A percentile compares a stretch with the other conserved stretches of the same genome.
phyloP scores from a whole-genome alignment of 2,329 filamentous ascomycete genomes.

The Myriosclerotinia duriaeana region DNA sequence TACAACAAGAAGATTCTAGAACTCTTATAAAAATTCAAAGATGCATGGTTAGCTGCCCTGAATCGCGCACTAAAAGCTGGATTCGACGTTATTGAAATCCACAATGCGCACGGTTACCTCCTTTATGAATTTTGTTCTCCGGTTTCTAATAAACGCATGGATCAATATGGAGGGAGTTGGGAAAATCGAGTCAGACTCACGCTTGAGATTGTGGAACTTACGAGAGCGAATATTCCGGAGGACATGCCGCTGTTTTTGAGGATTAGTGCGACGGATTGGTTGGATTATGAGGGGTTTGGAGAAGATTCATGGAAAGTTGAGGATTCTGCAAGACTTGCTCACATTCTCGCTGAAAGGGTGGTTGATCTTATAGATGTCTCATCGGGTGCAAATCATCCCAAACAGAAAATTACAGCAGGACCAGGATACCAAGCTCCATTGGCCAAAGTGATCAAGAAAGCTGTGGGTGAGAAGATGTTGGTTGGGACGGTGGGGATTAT shows the following conservation, averaged over 20 bases:
- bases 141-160: slow-evolving; percentile 65
- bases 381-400: slow-evolving; percentile 62
- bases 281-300: slow-evolving; percentile 58
- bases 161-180: slow-evolving; percentile 66
- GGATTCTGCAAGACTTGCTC: slow-evolving; percentile 63
- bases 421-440: slow-evolving; percentile 72
- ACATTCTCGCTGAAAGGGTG: slow-evolving; percentile 61
- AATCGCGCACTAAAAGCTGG: slow-evolving; percentile 65
- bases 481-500: slow-evolving; percentile 53
- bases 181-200: slow-evolving; percentile 70
- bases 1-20: too few species aligned
- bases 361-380: slow-evolving; percentile 76
- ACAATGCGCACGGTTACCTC: slow-evolving; percentile 78
- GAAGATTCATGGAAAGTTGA: slow-evolving; percentile 65
- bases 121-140: slow-evolving; percentile 70
- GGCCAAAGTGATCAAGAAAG: slow-evolving; percentile 68
- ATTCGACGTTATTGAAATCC: slow-evolving; percentile 73
- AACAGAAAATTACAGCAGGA: slow-evolving; percentile 56
- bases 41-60: slow-evolving; percentile 58
- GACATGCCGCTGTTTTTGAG: slow-evolving; percentile 71
- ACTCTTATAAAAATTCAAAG: slow-evolving; percentile 55
- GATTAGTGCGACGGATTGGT: slow-evolving; percentile 74
- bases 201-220: slow-evolving; percentile 64
- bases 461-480: slow-evolving; percentile 60
- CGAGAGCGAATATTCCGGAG: slow-evolving; percentile 61